These are phyloP conservation scores for Fusarium keratoplasticum DNA, from an alignment of 2,329 filamentous ascomycete species.

Conservation along the genomic window DNA sequence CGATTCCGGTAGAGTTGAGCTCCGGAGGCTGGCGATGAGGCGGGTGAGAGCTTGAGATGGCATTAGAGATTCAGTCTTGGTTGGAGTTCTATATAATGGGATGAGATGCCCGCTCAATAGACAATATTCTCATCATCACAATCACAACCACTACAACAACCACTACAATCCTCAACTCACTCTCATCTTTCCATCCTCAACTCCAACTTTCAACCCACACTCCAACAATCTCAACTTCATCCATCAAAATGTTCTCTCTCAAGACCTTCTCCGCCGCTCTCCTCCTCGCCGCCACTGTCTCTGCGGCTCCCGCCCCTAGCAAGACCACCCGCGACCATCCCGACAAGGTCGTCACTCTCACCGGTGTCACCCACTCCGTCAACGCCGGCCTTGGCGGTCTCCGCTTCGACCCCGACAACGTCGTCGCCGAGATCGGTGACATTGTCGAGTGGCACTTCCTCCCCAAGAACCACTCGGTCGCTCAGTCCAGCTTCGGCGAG, in stretches of 20 bases:
- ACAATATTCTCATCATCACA: conserved; percentile 29
- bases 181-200: neutral
- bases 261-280: conserved; percentile 46
- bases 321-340: conserved; percentile 42
- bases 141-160: conserved; percentile 16
- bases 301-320: conserved; percentile 47
- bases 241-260: conserved; percentile 48
- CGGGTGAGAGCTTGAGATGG: neutral
- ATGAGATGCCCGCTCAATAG: conserved; percentile 11
- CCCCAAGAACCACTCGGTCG: conserved; percentile 63
- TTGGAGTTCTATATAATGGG: conserved; percentile 37
- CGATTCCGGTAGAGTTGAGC: neutral
- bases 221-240: neutral
- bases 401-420: conserved; percentile 62
- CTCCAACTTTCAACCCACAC: neutral
- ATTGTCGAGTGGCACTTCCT: conserved; percentile 67
- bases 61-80: neutral
- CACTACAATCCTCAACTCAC: neutral
- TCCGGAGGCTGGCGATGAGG: neutral
- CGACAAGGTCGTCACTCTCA: conserved; percentile 50
- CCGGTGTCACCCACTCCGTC: conserved; percentile 58
- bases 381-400: conserved; percentile 59
- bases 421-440: conserved; percentile 62
- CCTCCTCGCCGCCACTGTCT: conserved; percentile 45
- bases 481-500: conserved; percentile 54